Evolutionary conservation across 2,329 filamentous ascomycete species (phyloP).

Genomic region (Parastagonospora nodorum): DNA sequence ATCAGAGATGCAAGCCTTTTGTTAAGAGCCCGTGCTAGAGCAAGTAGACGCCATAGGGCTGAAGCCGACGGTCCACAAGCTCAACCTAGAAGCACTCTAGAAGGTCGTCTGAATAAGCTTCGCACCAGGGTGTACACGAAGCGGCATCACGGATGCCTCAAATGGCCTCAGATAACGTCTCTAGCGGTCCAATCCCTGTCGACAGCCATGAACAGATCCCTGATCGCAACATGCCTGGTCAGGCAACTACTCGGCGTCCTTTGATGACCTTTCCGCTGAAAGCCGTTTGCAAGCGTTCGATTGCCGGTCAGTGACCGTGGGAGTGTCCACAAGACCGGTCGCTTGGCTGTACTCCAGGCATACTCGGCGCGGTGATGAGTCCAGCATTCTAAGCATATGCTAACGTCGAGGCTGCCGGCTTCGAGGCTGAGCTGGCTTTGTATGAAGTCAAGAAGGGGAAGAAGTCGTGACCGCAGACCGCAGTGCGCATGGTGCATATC

Average conservation of each 20-base stretch:
- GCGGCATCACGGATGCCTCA: not conserved
- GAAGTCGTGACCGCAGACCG: constrained; percentile 67
- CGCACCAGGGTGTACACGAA: not conserved
- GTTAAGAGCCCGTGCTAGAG: not conserved
- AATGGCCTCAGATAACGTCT: constrained; percentile 6
- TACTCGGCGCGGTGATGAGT: constrained; percentile 43
- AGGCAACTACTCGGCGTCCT: constrained; percentile 37
- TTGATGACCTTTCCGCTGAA: constrained; percentile 25
- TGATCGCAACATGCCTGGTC: constrained; percentile 34
- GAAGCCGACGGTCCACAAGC: not conserved
- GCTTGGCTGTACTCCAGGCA: constrained; percentile 53
- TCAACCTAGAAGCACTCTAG: not conserved
- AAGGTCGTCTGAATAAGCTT: not conserved
- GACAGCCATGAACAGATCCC: constrained; percentile 48
- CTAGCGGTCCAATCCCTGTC: constrained; percentile 44
- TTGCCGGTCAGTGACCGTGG: constrained; percentile 23
- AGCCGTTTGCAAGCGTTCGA: constrained; percentile 19
- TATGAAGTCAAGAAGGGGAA: constrained; percentile 70
- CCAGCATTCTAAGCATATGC: constrained; percentile 55
- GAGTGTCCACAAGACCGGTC: constrained; percentile 51
- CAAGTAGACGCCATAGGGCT: not conserved
- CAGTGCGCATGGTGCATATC: constrained; percentile 76
- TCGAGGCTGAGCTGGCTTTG: constrained; percentile 50
- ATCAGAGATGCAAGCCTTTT: no score
- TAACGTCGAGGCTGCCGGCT: constrained; percentile 43